Evolutionary conservation across 116 monocot genomes (phyloP).

Genomic region (Phalaenopsis hybrid): DNA sequence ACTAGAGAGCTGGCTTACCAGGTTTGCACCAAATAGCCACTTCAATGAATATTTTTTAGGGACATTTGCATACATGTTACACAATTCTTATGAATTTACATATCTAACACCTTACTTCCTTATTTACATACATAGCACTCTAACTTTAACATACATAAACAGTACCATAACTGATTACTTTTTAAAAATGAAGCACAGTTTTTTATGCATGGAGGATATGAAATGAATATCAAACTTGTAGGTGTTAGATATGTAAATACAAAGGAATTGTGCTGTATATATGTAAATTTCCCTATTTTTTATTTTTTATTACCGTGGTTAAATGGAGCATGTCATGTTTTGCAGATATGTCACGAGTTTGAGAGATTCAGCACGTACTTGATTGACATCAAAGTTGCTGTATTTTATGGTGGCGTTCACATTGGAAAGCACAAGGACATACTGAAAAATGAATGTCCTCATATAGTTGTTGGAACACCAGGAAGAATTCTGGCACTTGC

Average conservation of each 20-base stretch:
- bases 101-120: too few relatives aligned
- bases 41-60: background rate
- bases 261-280: too few relatives aligned
- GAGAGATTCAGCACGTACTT: constrained; percentile 96
- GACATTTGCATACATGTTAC: too few relatives aligned
- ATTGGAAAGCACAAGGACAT: constrained; percentile 82
- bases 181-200: too few relatives aligned
- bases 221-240: too few relatives aligned
- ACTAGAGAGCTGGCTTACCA: constrained; percentile 97
- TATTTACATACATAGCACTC: too few relatives aligned
- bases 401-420: constrained; percentile 98
- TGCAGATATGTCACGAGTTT: constrained; percentile 97
- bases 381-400: constrained; percentile 81
- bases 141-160: too few relatives aligned
- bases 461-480: constrained; percentile 97
- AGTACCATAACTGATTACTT: too few relatives aligned
- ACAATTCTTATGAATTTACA: too few relatives aligned
- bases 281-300: background rate
- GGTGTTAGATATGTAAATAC: too few relatives aligned
- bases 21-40: constrained; percentile 27
- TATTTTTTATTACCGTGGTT: background rate
- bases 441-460: constrained; percentile 95
- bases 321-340: background rate
- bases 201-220: too few relatives aligned
- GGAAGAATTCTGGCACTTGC: constrained; percentile 92